These are phyloP conservation scores for Sordariomycetes sp. DNA, from an alignment of 2,329 filamentous ascomycete species.

Conservation along the genomic window DNA sequence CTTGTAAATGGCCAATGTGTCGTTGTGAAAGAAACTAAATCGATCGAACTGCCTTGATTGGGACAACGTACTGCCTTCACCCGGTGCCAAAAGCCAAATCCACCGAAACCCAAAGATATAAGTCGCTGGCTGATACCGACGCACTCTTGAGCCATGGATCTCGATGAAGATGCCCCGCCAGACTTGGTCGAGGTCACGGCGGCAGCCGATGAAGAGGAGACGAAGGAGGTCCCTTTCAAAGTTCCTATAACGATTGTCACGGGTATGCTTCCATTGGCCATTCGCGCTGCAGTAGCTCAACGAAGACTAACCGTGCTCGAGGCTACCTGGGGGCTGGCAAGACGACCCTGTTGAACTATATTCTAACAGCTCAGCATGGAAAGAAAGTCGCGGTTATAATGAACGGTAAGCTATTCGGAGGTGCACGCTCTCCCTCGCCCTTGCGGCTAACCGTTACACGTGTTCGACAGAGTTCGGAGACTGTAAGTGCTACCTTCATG, in stretches of 20 bases:
- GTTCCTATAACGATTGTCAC: slow-evolving; percentile 82
- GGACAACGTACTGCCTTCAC: no score
- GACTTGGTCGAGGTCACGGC: slow-evolving; percentile 43
- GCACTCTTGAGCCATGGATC: slow-evolving; percentile 34
- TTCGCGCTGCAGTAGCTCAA: neutral
- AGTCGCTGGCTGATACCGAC: neutral
- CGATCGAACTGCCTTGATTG: no score
- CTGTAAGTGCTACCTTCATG: slow-evolving; percentile 39
- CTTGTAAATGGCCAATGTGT: neutral
- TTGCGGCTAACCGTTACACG: neutral
- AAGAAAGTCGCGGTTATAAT: slow-evolving; percentile 98
- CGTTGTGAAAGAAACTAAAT: no score
- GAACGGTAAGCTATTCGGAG: slow-evolving; percentile 48
- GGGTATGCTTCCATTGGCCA: slow-evolving; percentile 30
- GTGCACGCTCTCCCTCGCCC: neutral
- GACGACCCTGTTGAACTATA: slow-evolving; percentile 91
- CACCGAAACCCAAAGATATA: neutral
- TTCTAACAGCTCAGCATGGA: slow-evolving; percentile 86
- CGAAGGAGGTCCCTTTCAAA: slow-evolving; percentile 45
- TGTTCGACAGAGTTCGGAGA: slow-evolving; percentile 60
- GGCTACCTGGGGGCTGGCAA: slow-evolving; percentile 94
- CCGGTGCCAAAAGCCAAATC: neutral
- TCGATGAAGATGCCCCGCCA: slow-evolving; percentile 58
- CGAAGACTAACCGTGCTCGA: slow-evolving; percentile 19
- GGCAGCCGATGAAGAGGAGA: slow-evolving; percentile 16